Conservation (phyloP, 768 basidiomycete species). For the Hericium erinaceus region DNA sequence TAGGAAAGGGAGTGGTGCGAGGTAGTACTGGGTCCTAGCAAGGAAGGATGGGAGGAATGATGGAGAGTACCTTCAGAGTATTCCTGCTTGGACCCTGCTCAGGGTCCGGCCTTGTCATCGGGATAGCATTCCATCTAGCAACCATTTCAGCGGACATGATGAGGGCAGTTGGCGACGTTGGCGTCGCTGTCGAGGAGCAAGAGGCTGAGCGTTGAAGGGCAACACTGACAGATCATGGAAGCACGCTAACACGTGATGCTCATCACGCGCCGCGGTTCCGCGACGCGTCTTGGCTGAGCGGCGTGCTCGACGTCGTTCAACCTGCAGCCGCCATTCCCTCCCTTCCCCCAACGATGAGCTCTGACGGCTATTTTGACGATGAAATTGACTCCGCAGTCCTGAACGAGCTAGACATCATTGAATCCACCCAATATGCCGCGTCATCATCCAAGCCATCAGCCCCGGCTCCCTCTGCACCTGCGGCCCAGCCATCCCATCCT, state of each 20-base stretch:
- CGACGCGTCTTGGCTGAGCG: background rate
- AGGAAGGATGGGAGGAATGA: constrained; percentile 44
- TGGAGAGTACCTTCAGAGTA: constrained; percentile 19
- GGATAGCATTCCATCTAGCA: constrained; percentile 67
- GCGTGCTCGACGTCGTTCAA: background rate
- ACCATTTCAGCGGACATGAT: constrained; percentile 57
- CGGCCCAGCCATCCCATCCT: background rate
- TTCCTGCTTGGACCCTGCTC: background rate
- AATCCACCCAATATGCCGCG: constrained; percentile 39
- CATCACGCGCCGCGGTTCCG: background rate
- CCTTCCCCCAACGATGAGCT: constrained; percentile 44
- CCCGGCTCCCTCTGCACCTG: constrained; percentile 14
- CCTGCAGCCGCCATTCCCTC: background rate
- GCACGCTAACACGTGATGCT: background rate
- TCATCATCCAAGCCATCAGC: constrained; percentile 12
- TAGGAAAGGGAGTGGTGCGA: constrained; percentile 32
- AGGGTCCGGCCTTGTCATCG: constrained; percentile 30
- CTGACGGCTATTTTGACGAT: constrained; percentile 61
- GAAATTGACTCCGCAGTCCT: constrained; percentile 50
- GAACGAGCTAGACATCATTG: constrained; percentile 59
- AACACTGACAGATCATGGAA: background rate
- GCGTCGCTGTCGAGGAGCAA: background rate
- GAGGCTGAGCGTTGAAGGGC: background rate
- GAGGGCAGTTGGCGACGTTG: background rate
- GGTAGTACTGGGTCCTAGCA: constrained; percentile 9